Evolutionary conservation across 2,329 filamentous ascomycete species (phyloP).

Genomic region (Pseudogymnoascus sp.): DNA sequence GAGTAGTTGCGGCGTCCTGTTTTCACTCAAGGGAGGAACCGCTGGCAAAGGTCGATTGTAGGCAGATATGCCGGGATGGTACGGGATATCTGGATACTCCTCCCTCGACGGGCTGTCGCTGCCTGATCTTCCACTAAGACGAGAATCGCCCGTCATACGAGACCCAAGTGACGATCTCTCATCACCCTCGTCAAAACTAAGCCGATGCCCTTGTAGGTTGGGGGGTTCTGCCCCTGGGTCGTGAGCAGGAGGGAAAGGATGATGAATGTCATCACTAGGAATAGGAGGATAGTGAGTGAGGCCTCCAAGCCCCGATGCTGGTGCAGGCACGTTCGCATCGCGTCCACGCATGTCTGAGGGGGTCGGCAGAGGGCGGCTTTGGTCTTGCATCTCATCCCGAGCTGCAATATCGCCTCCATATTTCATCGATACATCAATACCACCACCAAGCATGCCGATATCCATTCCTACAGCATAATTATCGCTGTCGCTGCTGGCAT

Average conservation of each 20-base stretch:
- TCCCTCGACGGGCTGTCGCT: conserved; percentile 61
- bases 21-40: conserved; percentile 43
- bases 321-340: conserved; percentile 22
- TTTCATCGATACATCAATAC: conserved; percentile 53
- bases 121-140: conserved; percentile 33
- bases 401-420: conserved; percentile 43
- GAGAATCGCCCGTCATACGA: conserved; percentile 39
- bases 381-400: conserved; percentile 34
- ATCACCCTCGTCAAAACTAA: conserved; percentile 91
- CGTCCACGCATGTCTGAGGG: conserved; percentile 30
- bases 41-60: conserved; percentile 55
- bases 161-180: conserved; percentile 56
- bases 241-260: conserved; percentile 41
- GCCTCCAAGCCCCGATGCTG: conserved; percentile 23
- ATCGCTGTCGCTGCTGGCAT: conserved; percentile 60
- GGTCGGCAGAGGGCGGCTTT: conserved; percentile 41
- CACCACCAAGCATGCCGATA: conserved; percentile 65
- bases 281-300: conserved; percentile 29
- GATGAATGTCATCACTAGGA: conserved; percentile 43
- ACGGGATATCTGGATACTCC: conserved; percentile 85
- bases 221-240: conserved; percentile 66
- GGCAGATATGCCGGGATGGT: conserved; percentile 73
- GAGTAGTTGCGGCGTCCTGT: conserved; percentile 37
- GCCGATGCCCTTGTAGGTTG: conserved; percentile 58
- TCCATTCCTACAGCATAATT: conserved; percentile 55